Evolutionary conservation across 805 yeast species (phyloP).

Genomic region (Zygotorulaspora chibaensis): DNA sequence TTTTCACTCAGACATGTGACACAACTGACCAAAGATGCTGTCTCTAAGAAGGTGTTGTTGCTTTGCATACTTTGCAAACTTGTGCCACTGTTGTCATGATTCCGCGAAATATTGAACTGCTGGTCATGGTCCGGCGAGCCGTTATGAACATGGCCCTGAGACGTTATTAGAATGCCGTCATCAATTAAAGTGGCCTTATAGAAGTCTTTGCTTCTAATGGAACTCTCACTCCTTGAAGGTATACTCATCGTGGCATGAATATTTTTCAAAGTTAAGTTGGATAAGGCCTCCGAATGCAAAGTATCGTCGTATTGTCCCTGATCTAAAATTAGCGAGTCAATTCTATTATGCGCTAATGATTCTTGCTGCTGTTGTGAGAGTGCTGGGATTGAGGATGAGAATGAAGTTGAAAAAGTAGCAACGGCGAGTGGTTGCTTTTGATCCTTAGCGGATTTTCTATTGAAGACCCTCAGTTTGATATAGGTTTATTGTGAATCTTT

Average conservation of each 20-base stretch:
- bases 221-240: conserved; percentile 6
- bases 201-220: conserved; percentile 7
- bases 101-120: not conserved
- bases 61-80: conserved; percentile 5
- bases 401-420: not conserved
- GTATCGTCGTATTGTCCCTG: not conserved
- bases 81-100: conserved; percentile 4
- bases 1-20: conserved; percentile 31
- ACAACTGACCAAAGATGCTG: conserved; percentile 35
- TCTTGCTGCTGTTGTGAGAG: not conserved
- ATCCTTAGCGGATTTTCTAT: not conserved
- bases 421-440: not conserved
- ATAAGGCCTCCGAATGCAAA: conserved; percentile 10
- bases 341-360: not conserved
- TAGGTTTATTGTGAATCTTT: not conserved
- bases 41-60: conserved; percentile 22
- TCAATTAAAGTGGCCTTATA: conserved; percentile 34
- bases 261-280: conserved; percentile 10
- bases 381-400: not conserved
- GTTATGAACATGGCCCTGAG: conserved; percentile 19
- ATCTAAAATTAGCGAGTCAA: conserved; percentile 4
- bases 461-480: not conserved
- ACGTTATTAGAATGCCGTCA: conserved; percentile 35
- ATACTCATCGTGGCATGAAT: conserved; percentile 11
- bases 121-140: conserved; percentile 1